Percentiles rank a stretch among this genome's conserved stretches.
Conservation (phyloP, 1,284 basidiomycete genomes). For the Trichosporon coremiiforme region DNA sequence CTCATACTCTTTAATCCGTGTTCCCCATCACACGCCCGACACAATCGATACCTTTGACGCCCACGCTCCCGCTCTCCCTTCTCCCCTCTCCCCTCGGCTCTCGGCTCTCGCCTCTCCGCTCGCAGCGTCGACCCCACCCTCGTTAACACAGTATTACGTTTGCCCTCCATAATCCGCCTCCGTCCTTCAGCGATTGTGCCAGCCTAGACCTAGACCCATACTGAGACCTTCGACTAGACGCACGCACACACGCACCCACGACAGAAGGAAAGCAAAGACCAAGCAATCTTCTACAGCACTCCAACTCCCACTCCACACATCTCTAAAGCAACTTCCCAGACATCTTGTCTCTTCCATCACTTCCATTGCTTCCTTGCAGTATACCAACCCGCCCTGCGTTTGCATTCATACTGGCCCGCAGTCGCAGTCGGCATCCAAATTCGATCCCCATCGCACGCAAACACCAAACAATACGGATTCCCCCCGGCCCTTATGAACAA, state of each 20-base stretch:
- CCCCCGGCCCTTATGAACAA: not conserved
- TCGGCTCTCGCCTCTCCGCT: too few relatives aligned
- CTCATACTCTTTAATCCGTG: not conserved
- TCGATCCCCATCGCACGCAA: not conserved
- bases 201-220: too few relatives aligned
- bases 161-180: not conserved
- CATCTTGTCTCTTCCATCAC: not conserved
- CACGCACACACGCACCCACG: too few relatives aligned
- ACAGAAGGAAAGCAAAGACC: not conserved
- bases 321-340: not conserved
- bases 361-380: not conserved
- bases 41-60: too few relatives aligned
- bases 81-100: not conserved
- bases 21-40: not conserved
- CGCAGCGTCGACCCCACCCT: not conserved
- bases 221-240: too few relatives aligned
- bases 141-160: constrained; percentile 4
- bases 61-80: too few relatives aligned
- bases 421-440: not conserved
- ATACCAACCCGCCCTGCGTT: not conserved
- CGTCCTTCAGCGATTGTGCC: not conserved
- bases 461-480: not conserved
- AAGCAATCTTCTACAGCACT: not conserved
- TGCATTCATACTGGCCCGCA: not conserved
- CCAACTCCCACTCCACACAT: constrained; percentile 2